phyloP scores from a whole-genome alignment of 2,329 filamentous ascomycete genomes.

The Alternaria gansuensis region DNA sequence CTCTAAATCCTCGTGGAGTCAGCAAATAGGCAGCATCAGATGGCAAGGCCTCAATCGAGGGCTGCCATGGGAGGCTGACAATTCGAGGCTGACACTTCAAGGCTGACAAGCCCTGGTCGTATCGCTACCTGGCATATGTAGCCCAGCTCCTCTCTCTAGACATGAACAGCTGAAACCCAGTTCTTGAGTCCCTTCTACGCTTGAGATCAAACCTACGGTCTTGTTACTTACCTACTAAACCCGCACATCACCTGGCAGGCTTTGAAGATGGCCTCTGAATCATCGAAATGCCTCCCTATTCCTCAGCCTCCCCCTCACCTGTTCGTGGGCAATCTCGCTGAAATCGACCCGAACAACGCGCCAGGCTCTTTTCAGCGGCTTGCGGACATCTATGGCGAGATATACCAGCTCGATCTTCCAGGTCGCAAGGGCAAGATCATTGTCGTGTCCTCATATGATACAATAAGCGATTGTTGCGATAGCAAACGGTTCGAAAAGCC shows the following conservation, averaged over 20 bases:
- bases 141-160: background rate
- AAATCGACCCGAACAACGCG: constrained; percentile 14
- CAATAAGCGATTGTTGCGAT: constrained; percentile 18
- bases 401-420: constrained; percentile 14
- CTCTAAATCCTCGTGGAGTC: constrained; percentile 9
- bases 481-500: constrained; percentile 14
- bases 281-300: constrained; percentile 13
- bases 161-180: background rate
- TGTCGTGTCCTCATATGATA: constrained; percentile 18
- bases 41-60: constrained; percentile 6
- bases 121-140: constrained; percentile 9
- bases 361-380: constrained; percentile 13
- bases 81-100: background rate
- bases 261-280: constrained; percentile 10
- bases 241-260: background rate
- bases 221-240: background rate
- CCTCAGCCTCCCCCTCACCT: constrained; percentile 16
- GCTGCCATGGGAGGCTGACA: background rate
- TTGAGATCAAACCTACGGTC: background rate
- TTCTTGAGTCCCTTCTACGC: background rate
- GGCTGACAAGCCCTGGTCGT: constrained; percentile 7
- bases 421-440: constrained; percentile 14
- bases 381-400: constrained; percentile 20
- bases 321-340: constrained; percentile 14
- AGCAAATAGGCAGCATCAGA: constrained; percentile 13